Conservation (phyloP, 139 green algal genomes). For the Pseudopediastrum boryanum region DNA sequence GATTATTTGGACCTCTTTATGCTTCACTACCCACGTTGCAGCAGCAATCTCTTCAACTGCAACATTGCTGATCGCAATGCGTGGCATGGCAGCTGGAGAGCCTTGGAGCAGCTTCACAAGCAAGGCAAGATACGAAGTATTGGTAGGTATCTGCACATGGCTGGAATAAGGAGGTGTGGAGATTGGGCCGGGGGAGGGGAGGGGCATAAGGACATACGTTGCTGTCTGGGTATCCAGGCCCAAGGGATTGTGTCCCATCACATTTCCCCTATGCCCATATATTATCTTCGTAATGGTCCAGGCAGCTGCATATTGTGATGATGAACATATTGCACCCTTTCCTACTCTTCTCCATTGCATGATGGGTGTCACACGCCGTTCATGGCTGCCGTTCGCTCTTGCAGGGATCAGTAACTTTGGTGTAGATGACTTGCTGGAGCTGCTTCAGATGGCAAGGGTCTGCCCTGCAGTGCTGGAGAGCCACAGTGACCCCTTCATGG, state of each 20-base stretch:
- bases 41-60: no score
- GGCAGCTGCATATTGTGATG: no score
- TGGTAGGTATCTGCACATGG: slow-evolving; percentile 35
- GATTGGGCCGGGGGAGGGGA: neutral
- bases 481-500: slow-evolving; percentile 31
- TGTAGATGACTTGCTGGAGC: slow-evolving; percentile 61
- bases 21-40: slow-evolving; percentile 86
- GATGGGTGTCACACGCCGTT: no score
- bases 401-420: slow-evolving; percentile 85
- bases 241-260: no score
- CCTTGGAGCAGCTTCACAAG: slow-evolving; percentile 62
- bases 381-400: no score
- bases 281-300: no score
- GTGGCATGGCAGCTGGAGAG: slow-evolving; percentile 75
- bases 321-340: no score
- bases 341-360: no score
- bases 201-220: no score
- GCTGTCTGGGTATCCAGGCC: no score
- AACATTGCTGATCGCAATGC: slow-evolving; percentile 24
- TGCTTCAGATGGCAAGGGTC: slow-evolving; percentile 61
- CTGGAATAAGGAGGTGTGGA: no score
- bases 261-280: no score
- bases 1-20: slow-evolving; percentile 83
- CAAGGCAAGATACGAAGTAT: slow-evolving; percentile 57
- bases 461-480: slow-evolving; percentile 70